phyloP scores from a whole-genome alignment of 2,329 filamentous ascomycete species.

The Pestalotiopsis fici region DNA sequence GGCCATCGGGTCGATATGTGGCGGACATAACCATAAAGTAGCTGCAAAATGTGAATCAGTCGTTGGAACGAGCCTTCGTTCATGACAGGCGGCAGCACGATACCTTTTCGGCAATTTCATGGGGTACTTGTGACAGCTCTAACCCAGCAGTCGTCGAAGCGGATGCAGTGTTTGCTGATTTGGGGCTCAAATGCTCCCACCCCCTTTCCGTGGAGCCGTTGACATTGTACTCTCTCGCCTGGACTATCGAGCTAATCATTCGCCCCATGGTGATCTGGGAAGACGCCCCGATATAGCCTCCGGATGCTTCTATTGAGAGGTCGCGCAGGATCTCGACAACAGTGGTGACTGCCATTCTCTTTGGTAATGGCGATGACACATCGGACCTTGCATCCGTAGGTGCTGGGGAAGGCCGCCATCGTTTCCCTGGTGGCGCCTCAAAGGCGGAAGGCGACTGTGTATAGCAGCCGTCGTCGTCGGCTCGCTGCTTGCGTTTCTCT shows the following conservation, averaged over 20 bases:
- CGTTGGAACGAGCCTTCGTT: neutral
- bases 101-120: conserved; percentile 19
- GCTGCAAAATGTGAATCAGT: neutral
- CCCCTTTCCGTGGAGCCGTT: neutral
- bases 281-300: conserved; percentile 22
- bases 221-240: conserved; percentile 14
- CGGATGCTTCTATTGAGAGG: conserved; percentile 20
- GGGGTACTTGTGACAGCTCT: conserved; percentile 18
- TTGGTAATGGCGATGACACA: conserved; percentile 4
- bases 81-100: neutral
- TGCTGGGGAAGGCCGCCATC: conserved; percentile 5
- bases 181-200: conserved; percentile 14
- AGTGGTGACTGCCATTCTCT: conserved; percentile 9
- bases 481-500: conserved; percentile 1
- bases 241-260: conserved; percentile 21
- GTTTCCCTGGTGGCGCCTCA: neutral
- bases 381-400: conserved; percentile 2
- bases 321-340: conserved; percentile 21
- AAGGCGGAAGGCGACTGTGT: neutral
- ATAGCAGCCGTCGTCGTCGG: neutral
- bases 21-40: conserved; percentile 23
- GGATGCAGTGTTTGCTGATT: conserved; percentile 9
- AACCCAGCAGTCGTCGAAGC: conserved; percentile 1
- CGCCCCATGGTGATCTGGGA: conserved; percentile 23
- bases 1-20: conserved; percentile 26